Conservation (phyloP, 2,329 filamentous ascomycete species). For the Cercospora berteroae region DNA sequence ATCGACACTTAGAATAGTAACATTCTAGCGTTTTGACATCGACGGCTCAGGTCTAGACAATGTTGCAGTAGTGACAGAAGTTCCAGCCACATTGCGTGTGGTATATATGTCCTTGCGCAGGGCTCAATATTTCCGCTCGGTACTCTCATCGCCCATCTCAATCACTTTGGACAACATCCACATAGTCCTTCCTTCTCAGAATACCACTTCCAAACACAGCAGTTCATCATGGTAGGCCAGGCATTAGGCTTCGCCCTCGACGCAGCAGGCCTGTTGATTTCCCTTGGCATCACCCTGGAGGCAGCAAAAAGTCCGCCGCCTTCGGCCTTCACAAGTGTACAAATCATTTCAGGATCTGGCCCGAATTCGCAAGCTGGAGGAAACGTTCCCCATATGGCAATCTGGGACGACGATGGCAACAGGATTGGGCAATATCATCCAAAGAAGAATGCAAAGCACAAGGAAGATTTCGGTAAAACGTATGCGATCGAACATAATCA, state of each 20-base stretch:
- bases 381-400: constrained; percentile 3
- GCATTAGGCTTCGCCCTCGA: neutral
- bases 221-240: neutral
- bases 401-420: constrained; percentile 9
- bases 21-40: no score
- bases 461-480: neutral
- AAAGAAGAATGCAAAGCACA: constrained; percentile 1
- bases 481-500: constrained; percentile 2
- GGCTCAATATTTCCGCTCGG: neutral
- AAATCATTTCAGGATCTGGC: constrained; percentile 1
- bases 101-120: neutral
- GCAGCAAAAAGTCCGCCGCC: neutral
- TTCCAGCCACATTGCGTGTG: no score
- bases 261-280: neutral
- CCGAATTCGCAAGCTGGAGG: neutral
- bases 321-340: neutral
- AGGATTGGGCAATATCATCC: constrained; percentile 8
- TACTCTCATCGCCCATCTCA: neutral
- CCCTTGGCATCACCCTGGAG: neutral
- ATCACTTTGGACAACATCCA: neutral
- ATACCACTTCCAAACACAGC: neutral
- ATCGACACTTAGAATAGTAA: neutral
- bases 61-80: no score
- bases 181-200: neutral
- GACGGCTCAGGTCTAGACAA: no score